Conservation (phyloP, 2,329 filamentous ascomycete species). For the Beauveria varroae region DNA sequence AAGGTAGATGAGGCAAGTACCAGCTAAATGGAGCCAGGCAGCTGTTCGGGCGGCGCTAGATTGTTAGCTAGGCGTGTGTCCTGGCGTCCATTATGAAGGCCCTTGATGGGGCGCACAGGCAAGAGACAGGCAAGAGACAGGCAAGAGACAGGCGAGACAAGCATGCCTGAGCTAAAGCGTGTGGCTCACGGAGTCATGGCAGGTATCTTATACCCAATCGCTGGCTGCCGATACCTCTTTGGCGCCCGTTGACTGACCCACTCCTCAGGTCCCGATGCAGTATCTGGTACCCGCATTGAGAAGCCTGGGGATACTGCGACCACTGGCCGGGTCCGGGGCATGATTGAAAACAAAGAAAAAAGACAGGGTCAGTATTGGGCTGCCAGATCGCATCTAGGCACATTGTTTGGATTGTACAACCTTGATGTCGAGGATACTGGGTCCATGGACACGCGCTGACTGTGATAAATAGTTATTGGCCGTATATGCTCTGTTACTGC, state of each 20-base stretch:
- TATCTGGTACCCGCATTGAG: slow-evolving; percentile 1
- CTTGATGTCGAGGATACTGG: slow-evolving; percentile 9
- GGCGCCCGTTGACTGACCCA: slow-evolving; percentile 4
- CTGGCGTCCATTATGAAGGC: not conserved
- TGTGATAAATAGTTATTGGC: not conserved
- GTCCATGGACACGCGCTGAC: not conserved
- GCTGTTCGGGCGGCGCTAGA: not conserved
- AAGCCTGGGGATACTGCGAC: not conserved
- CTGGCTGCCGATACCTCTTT: not conserved
- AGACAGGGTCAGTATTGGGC: not conserved
- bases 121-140: not conserved
- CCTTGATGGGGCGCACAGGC: not conserved
- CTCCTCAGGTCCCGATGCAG: slow-evolving; percentile 8
- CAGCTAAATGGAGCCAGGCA: not conserved
- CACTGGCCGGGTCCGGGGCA: not conserved
- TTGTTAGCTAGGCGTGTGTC: not conserved
- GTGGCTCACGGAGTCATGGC: not conserved
- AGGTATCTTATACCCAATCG: slow-evolving; percentile 8
- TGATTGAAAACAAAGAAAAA: not conserved
- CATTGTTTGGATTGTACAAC: slow-evolving; percentile 1
- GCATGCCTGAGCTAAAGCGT: no score
- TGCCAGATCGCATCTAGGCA: slow-evolving; percentile 4
- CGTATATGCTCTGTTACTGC: not conserved
- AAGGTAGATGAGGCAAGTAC: not conserved
- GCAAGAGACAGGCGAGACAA: no score